phyloP scores from a whole-genome alignment of 805 yeast genomes.

The Pichia occidentalis region DNA sequence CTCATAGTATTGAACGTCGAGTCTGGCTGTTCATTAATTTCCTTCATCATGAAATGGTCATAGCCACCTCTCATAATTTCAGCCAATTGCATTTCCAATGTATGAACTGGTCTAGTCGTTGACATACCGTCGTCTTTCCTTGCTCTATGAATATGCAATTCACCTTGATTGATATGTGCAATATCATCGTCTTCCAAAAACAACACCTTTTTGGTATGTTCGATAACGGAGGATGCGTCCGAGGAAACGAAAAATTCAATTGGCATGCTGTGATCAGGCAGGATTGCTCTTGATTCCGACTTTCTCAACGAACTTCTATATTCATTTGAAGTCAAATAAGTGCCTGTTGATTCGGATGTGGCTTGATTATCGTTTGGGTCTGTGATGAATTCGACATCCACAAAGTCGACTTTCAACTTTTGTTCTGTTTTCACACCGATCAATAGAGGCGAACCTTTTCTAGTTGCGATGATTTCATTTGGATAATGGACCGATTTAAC shows the following conservation, averaged over 20 bases:
- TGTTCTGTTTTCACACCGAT: constrained; percentile 96
- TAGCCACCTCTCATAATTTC: constrained; percentile 98
- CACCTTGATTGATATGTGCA: constrained; percentile 97
- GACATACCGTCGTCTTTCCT: constrained; percentile 81
- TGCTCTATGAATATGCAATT: constrained; percentile 95
- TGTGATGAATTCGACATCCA: constrained; percentile 89
- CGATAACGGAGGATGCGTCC: constrained; percentile 94
- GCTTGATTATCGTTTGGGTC: constrained; percentile 33
- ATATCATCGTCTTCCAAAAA: constrained; percentile 97
- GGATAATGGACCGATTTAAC: constrained; percentile 91
- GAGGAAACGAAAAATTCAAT: constrained; percentile 94
- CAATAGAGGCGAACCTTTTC: constrained; percentile 96
- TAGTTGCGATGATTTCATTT: constrained; percentile 91
- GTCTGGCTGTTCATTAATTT: constrained; percentile 97
- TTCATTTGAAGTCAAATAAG: constrained; percentile 12
- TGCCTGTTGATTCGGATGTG: constrained; percentile 27
- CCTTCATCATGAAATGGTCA: constrained; percentile 97
- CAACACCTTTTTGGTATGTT: constrained; percentile 94
- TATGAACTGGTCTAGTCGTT: constrained; percentile 93
- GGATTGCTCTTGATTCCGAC: constrained; percentile 83
- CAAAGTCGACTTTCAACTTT: constrained; percentile 94
- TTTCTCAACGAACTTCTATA: constrained; percentile 25
- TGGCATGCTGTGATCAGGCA: constrained; percentile 86
- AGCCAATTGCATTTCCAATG: constrained; percentile 92
- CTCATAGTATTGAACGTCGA: constrained; percentile 98